Percentiles rank a stretch among this genome's conserved stretches.
These are phyloP conservation scores for Bromus sterilis DNA, from an alignment of 176 grass and related monocot species.

Conservation along the genomic window DNA sequence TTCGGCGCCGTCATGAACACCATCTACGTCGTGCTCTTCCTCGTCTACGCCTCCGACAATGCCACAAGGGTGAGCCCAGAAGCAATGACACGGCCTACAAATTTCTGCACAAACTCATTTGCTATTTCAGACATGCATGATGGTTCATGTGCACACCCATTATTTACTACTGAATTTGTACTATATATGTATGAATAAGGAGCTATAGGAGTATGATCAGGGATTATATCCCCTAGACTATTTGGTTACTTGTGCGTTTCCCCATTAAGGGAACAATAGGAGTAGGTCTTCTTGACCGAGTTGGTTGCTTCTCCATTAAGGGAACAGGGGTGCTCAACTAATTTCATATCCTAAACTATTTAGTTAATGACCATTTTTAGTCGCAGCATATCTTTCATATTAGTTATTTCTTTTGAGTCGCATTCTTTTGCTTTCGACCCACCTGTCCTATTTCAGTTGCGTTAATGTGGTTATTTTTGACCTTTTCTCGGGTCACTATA, in stretches of 20 bases:
- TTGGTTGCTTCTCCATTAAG: background rate
- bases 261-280: too few relatives aligned
- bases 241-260: background rate
- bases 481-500: background rate
- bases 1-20: conserved; percentile 38
- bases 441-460: background rate
- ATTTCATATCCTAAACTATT: background rate
- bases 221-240: background rate
- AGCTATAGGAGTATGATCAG: background rate
- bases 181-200: background rate
- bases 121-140: too few relatives aligned
- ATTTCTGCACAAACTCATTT: background rate
- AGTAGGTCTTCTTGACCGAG: background rate
- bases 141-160: too few relatives aligned
- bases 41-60: conserved; percentile 34
- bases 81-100: background rate
- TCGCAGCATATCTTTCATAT: background rate
- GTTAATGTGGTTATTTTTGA: background rate
- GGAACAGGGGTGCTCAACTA: background rate
- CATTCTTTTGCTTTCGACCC: background rate
- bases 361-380: background rate
- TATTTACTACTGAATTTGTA: background rate
- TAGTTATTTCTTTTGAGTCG: background rate
- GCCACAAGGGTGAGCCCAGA: conserved; percentile 36
- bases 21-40: conserved; percentile 53